A percentile compares a stretch with the other conserved stretches of the same genome.
Conservation (phyloP, 163 green algal genomes). For the Prototheca stagnorum region DNA sequence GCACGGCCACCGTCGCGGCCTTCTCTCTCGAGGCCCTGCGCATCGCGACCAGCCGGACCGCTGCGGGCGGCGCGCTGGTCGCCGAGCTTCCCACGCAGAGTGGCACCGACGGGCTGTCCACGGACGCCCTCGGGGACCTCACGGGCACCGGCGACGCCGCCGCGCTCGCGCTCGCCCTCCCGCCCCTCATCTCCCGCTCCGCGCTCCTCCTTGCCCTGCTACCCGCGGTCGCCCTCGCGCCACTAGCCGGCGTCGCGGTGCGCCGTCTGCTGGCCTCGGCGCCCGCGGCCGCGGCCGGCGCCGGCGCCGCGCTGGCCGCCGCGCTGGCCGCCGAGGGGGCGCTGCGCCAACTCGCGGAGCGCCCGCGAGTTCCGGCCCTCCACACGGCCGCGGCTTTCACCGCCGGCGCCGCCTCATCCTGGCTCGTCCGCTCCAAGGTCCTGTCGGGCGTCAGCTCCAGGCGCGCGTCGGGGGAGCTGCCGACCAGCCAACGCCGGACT, state of each 20-base stretch:
- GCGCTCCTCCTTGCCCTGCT: not conserved
- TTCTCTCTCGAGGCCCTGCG: constrained; percentile 53
- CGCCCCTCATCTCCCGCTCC: constrained; percentile 9
- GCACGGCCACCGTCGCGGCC: constrained; percentile 51
- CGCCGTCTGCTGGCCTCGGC: not conserved
- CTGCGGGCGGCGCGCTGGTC: no score
- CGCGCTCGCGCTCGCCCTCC: constrained; percentile 21
- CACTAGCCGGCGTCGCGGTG: no score
- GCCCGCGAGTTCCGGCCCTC: no score
- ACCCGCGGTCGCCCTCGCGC: no score
- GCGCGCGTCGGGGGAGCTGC: no score
- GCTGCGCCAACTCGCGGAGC: no score
- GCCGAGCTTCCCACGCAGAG: constrained; percentile 29
- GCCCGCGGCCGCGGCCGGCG: not conserved
- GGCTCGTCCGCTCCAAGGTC: no score
- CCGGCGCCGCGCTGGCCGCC: not conserved
- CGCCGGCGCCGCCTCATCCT: no score
- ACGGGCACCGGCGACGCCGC: not conserved
- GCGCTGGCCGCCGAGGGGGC: constrained; percentile 1
- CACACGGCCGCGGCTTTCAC: no score
- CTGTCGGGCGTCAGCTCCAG: no score
- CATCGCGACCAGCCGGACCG: no score
- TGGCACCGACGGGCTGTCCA: not conserved
- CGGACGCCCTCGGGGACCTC: constrained; percentile 7
- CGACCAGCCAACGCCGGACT: no score